Conservation (phyloP, 108 stramenopile genomes). For the Aurantiochytrium sp. region DNA sequence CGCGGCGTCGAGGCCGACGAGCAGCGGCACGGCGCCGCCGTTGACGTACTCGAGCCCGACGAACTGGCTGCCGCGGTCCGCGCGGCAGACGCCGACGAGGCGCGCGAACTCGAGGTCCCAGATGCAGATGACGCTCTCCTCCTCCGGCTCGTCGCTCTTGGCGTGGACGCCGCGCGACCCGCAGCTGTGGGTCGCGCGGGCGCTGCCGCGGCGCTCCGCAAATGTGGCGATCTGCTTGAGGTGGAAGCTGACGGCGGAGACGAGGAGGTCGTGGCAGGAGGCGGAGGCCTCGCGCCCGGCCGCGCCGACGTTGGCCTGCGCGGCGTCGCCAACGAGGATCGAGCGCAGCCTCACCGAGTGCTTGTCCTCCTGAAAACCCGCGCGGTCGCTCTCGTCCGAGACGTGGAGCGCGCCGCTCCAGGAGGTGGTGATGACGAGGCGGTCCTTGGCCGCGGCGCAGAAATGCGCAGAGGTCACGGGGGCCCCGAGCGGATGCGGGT, state of each 20-base stretch:
- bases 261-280: neutral
- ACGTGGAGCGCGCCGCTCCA: neutral
- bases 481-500: neutral
- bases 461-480: neutral
- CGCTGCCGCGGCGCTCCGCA: neutral
- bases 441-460: neutral
- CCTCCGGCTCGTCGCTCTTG: neutral
- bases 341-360: neutral
- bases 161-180: too few species aligned
- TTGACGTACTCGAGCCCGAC: neutral
- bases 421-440: neutral
- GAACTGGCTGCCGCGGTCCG: neutral
- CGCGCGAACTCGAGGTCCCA: conserved; percentile 23
- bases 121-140: neutral
- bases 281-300: neutral
- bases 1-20: neutral
- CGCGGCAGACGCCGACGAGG: neutral
- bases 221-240: neutral
- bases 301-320: too few species aligned
- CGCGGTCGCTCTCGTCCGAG: neutral
- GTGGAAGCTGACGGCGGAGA: neutral
- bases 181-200: neutral
- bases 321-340: neutral
- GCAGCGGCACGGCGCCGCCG: neutral
- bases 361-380: neutral